phyloP scores from a whole-genome alignment of 139 green algal genomes.

The Mychonastes homosphaera region DNA sequence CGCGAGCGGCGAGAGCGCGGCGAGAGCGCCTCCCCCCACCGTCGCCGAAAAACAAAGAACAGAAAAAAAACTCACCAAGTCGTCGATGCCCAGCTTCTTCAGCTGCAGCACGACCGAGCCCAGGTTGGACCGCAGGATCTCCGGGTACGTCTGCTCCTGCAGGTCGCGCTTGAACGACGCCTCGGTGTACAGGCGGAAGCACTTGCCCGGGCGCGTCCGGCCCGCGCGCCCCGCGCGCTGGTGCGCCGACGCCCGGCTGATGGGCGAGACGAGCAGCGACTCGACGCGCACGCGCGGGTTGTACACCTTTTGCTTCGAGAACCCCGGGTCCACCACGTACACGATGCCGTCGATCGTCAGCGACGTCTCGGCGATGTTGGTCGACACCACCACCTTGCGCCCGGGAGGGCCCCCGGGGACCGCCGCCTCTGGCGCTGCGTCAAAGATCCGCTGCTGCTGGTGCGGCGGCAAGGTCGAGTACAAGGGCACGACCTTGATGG shows the following conservation, averaged over 20 bases:
- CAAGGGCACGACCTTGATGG: conserved; percentile 87
- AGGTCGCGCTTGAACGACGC: conserved; percentile 90
- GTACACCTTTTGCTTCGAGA: conserved; percentile 99
- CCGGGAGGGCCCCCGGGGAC: conserved; percentile 54
- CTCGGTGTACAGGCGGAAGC: conserved; percentile 98
- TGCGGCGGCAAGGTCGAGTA: conserved; percentile 94
- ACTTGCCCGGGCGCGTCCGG: conserved; percentile 95
- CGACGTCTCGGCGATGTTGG: conserved; percentile 98
- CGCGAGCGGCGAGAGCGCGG: background rate
- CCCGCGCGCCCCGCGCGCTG: conserved; percentile 91
- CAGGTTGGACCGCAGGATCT: conserved; percentile 98
- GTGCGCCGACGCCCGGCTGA: conserved; percentile 86
- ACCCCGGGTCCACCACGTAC: conserved; percentile 94
- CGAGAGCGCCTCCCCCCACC: too few relatives aligned
- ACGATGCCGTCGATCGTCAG: conserved; percentile 99
- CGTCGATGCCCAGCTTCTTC: conserved; percentile 99
- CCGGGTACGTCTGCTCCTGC: conserved; percentile 98
- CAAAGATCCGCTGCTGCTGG: conserved; percentile 96
- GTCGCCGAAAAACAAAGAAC: background rate
- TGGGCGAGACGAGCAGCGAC: conserved; percentile 94
- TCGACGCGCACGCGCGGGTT: conserved; percentile 96
- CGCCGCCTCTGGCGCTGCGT: too few relatives aligned
- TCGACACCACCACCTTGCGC: conserved; percentile 97
- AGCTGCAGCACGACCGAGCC: conserved; percentile 94
- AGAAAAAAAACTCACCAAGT: conserved; percentile 65